Percentiles rank a stretch among this genome's conserved stretches.
Evolutionary conservation across 805 yeast genomes (phyloP).

Genomic region (Candida sphagnicola): DNA sequence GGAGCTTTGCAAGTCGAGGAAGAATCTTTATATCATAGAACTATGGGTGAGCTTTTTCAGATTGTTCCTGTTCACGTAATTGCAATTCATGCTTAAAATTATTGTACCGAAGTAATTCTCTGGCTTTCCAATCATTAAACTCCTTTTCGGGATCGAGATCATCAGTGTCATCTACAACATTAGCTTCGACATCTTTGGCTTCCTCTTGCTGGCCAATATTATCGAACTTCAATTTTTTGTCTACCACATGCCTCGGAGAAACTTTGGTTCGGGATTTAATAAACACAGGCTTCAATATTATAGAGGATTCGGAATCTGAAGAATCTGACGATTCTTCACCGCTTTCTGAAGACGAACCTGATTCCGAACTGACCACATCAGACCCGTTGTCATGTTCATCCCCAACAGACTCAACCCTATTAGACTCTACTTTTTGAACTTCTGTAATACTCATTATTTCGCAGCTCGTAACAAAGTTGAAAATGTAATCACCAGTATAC

Average conservation of each 20-base stretch:
- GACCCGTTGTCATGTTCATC: no score
- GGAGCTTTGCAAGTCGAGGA: no score
- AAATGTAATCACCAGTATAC: no score
- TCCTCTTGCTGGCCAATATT: not conserved
- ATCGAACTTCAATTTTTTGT: not conserved
- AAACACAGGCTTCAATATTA: not conserved
- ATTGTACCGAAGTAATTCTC: constrained; percentile 22
- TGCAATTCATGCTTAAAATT: constrained; percentile 7
- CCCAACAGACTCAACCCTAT: no score
- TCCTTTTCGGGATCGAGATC: constrained; percentile 32
- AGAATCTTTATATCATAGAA: no score
- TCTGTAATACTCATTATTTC: no score
- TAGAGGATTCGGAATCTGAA: not conserved
- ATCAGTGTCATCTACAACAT: constrained; percentile 32
- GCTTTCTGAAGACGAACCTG: not conserved
- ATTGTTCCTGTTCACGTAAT: not conserved
- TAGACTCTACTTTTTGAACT: no score
- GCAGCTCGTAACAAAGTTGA: no score
- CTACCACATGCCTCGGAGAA: not conserved
- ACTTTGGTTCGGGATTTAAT: not conserved
- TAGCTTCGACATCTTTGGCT: constrained; percentile 5
- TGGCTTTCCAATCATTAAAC: constrained; percentile 23
- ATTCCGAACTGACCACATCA: not conserved
- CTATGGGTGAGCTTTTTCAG: no score
- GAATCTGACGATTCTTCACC: not conserved